Percentiles rank a stretch among this genome's conserved stretches.
phyloP scores from a whole-genome alignment of 352 stramenopile species.

The Phytophthora vignae region DNA sequence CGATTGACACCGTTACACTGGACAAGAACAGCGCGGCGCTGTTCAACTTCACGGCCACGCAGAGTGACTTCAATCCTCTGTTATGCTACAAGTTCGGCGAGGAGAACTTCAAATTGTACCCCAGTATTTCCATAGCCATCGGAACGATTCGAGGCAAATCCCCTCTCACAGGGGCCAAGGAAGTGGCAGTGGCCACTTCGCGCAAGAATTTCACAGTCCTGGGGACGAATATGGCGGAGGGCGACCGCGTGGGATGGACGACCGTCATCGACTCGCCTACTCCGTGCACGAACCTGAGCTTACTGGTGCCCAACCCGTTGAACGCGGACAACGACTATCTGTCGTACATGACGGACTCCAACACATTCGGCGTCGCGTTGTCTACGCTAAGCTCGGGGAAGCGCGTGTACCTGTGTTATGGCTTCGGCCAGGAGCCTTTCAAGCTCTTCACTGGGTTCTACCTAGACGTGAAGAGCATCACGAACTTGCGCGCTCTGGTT shows the following conservation, averaged over 20 bases:
- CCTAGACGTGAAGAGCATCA: slow-evolving; percentile 69
- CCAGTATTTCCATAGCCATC: slow-evolving; percentile 55
- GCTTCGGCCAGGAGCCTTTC: slow-evolving; percentile 63
- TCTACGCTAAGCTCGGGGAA: slow-evolving; percentile 57
- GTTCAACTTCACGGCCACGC: slow-evolving; percentile 62
- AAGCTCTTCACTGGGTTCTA: slow-evolving; percentile 57
- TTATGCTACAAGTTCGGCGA: slow-evolving; percentile 75
- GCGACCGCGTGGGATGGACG: slow-evolving; percentile 67
- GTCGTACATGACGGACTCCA: slow-evolving; percentile 44
- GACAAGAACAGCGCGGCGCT: slow-evolving; percentile 32
- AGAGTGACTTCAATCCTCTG: slow-evolving; percentile 60
- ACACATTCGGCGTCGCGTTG: slow-evolving; percentile 50
- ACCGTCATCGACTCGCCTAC: slow-evolving; percentile 20
- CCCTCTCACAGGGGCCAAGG: slow-evolving; percentile 43
- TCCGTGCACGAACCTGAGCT: slow-evolving; percentile 45
- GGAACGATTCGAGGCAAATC: slow-evolving; percentile 55
- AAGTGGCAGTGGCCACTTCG: slow-evolving; percentile 56
- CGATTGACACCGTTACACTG: slow-evolving; percentile 52
- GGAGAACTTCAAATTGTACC: slow-evolving; percentile 68
- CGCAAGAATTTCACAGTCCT: slow-evolving; percentile 59
- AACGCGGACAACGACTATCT: slow-evolving; percentile 57
- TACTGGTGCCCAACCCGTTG: slow-evolving; percentile 39
- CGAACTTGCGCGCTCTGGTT: slow-evolving; percentile 55
- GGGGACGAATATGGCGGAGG: slow-evolving; percentile 52
- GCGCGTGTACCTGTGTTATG: slow-evolving; percentile 71